phyloP scores from a whole-genome alignment of 192 early-diverging fungal species.

The Geranomyces variabilis region DNA sequence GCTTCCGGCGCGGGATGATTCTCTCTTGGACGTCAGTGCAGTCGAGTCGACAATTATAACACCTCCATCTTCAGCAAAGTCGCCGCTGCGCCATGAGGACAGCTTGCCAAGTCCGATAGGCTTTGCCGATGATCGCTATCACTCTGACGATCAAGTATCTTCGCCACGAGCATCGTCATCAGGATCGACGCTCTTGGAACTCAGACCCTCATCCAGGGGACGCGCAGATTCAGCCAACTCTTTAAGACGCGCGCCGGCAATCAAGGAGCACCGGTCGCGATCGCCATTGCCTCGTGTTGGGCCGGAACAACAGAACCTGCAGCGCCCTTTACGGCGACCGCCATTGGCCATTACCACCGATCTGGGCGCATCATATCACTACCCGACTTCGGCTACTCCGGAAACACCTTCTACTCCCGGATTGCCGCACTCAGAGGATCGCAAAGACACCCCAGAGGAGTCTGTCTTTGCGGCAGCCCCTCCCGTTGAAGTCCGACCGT shows the following conservation, averaged over 20 bases:
- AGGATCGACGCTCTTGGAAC: neutral
- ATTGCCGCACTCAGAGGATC: too few species aligned
- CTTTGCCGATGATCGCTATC: neutral
- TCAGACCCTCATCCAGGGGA: neutral
- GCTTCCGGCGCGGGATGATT: neutral
- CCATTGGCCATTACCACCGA: constrained; percentile 21
- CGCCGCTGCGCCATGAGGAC: neutral
- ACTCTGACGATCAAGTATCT: neutral
- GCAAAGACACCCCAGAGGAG: too few species aligned
- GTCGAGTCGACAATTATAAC: neutral
- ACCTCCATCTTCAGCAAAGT: neutral
- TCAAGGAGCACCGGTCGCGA: constrained; percentile 10
- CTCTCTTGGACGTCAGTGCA: constrained; percentile 3
- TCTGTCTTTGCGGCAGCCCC: too few species aligned
- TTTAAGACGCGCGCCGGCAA: constrained; percentile 20
- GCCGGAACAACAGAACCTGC: neutral
- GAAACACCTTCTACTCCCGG: too few species aligned
- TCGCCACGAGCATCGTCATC: neutral
- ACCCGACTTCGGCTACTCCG: neutral
- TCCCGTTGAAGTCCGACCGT: too few species aligned
- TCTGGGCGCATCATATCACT: neutral
- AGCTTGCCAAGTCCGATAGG: neutral
- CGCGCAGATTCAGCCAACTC: neutral
- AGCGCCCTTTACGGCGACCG: neutral
- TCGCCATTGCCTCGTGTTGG: neutral